Percentiles rank a stretch among this genome's conserved stretches.
phyloP scores from a whole-genome alignment of 2,329 filamentous ascomycete genomes.

The Penicillium sp. region DNA sequence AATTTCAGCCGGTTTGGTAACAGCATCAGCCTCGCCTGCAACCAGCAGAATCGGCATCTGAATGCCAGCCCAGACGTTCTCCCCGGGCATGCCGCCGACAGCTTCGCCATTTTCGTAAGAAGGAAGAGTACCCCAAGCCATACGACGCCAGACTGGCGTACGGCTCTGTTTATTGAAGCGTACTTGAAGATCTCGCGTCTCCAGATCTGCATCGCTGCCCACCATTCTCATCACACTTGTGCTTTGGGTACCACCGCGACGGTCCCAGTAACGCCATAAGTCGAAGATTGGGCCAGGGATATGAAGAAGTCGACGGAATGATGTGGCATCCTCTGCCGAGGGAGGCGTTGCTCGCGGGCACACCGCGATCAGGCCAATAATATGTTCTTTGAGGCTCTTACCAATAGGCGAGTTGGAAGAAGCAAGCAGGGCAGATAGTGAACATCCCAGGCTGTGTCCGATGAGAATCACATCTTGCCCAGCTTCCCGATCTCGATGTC shows the following conservation, averaged over 20 bases:
- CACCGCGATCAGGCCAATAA: constrained; percentile 78
- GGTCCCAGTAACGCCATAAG: constrained; percentile 76
- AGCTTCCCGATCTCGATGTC: constrained; percentile 67
- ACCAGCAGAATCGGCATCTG: constrained; percentile 77
- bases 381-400: constrained; percentile 61
- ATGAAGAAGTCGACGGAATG: constrained; percentile 63
- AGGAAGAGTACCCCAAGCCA: constrained; percentile 74
- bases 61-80: constrained; percentile 73
- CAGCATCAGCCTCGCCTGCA: constrained; percentile 73
- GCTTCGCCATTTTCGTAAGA: constrained; percentile 56
- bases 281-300: constrained; percentile 73
- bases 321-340: constrained; percentile 55
- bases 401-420: constrained; percentile 60
- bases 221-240: constrained; percentile 77
- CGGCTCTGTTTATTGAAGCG: constrained; percentile 76
- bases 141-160: constrained; percentile 80
- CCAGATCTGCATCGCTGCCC: constrained; percentile 44
- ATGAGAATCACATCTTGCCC: constrained; percentile 77
- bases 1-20: constrained; percentile 74
- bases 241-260: constrained; percentile 76
- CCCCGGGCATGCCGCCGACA: constrained; percentile 69
- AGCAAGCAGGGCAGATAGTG: constrained; percentile 73
- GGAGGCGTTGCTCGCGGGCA: constrained; percentile 75
- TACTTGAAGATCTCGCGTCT: constrained; percentile 49
- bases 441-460: constrained; percentile 89